Percentiles rank a stretch among this genome's conserved stretches.
Evolutionary conservation across 2,329 filamentous ascomycete species (phyloP).

Genomic region (Diaporthe aspalathi): DNA sequence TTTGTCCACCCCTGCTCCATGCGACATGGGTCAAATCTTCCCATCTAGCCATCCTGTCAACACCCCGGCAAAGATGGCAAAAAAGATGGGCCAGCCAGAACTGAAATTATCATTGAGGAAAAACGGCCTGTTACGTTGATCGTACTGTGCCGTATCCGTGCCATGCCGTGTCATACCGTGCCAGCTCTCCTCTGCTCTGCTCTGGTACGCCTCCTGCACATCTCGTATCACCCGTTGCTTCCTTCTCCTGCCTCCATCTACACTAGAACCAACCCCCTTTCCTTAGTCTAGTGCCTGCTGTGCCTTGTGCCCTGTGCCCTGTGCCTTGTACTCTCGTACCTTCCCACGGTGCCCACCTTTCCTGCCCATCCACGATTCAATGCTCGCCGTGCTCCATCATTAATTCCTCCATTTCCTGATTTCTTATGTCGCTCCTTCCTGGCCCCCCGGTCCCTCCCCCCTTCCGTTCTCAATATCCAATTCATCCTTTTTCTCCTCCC

Average conservation of each 20-base stretch:
- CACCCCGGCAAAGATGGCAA: background rate
- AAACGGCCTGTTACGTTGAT: background rate
- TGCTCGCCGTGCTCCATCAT: conserved; percentile 15
- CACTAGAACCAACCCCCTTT: conserved; percentile 11
- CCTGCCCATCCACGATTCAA: conserved; percentile 4
- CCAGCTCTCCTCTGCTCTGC: too few relatives aligned
- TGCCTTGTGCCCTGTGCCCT: too few relatives aligned
- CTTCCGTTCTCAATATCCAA: background rate
- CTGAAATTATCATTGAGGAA: conserved; percentile 7
- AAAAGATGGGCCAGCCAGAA: background rate
- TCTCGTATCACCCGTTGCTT: conserved; percentile 24
- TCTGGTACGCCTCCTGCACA: conserved; percentile 30
- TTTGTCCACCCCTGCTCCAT: background rate
- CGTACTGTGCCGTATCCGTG: background rate
- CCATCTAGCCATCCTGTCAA: background rate
- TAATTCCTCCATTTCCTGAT: conserved; percentile 20
- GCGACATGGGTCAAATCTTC: conserved; percentile 4
- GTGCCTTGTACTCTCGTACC: background rate
- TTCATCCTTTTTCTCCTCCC: conserved; percentile 22
- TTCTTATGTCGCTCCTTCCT: conserved; percentile 2
- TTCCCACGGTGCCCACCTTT: conserved; percentile 7
- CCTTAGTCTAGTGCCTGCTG: background rate
- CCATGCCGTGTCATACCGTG: background rate
- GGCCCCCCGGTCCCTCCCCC: background rate
- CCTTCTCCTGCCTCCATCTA: background rate